A percentile compares a stretch with the other conserved stretches of the same genome.
Evolutionary conservation across 129 eudicot genomes (phyloP).

Genomic region (Ambrosia trifida): DNA sequence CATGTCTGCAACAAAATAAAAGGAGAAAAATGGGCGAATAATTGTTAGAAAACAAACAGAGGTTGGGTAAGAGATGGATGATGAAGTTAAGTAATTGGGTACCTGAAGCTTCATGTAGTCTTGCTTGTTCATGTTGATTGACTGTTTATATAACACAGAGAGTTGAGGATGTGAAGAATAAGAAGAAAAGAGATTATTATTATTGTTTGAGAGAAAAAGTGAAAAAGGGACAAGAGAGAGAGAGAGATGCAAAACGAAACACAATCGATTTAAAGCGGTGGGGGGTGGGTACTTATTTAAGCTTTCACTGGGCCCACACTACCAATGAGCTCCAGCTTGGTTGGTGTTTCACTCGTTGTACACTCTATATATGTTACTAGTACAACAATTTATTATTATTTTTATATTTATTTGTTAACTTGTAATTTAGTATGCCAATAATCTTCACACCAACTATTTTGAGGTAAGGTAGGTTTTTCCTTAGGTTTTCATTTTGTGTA

Average conservation of each 20-base stretch:
- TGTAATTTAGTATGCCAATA: too few relatives aligned
- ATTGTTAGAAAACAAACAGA: background rate
- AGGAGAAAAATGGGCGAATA: background rate
- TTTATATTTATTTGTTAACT: too few relatives aligned
- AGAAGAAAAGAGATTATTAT: slow-evolving; percentile 5
- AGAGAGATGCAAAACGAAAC: slow-evolving; percentile 4
- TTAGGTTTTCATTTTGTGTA: too few relatives aligned
- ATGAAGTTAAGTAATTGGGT: background rate
- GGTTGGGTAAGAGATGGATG: background rate
- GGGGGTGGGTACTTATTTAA: slow-evolving; percentile 28
- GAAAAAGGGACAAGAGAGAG: slow-evolving; percentile 1
- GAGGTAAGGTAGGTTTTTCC: too few relatives aligned
- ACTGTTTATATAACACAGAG: background rate
- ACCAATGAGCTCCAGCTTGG: slow-evolving; percentile 36
- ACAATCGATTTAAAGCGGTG: slow-evolving; percentile 37
- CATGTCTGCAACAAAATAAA: slow-evolving; percentile 54
- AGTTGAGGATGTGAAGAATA: background rate
- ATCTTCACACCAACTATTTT: too few relatives aligned
- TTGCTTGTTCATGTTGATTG: slow-evolving; percentile 48
- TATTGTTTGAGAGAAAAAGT: background rate
- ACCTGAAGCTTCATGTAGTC: slow-evolving; percentile 80
- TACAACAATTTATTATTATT: background rate
- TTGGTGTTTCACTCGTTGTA: slow-evolving; percentile 10
- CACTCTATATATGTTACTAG: background rate
- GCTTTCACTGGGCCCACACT: slow-evolving; percentile 25